phyloP scores from a whole-genome alignment of 2,329 filamentous ascomycete genomes.

The Talaromyces piceae region DNA sequence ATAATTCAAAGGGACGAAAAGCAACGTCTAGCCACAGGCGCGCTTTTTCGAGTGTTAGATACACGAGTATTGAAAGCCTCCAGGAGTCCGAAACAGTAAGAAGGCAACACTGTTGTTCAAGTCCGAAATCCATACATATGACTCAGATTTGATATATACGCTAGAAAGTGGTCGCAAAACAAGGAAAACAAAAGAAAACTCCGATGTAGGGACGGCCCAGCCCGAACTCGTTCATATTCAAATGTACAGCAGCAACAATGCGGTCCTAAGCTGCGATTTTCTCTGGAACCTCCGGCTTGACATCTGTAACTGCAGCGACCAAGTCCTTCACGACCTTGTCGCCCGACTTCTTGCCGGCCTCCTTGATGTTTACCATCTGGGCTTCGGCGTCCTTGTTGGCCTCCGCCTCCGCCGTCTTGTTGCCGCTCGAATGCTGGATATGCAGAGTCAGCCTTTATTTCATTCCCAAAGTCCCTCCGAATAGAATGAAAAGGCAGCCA shows the following conservation, averaged over 20 bases:
- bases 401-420: conserved; percentile 72
- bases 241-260: not conserved
- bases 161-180: not conserved
- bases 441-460: not conserved
- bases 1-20: too few relatives aligned
- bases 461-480: not conserved
- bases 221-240: not conserved
- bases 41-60: too few relatives aligned
- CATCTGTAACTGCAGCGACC: conserved; percentile 74
- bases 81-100: too few relatives aligned
- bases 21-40: too few relatives aligned
- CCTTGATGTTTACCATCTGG: conserved; percentile 75
- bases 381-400: conserved; percentile 72
- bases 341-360: conserved; percentile 70
- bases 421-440: conserved; percentile 78
- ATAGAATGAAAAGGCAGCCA: conserved; percentile 1
- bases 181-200: not conserved
- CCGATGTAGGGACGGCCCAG: not conserved
- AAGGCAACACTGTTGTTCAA: too few relatives aligned
- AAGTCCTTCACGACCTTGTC: conserved; percentile 74
- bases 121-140: too few relatives aligned
- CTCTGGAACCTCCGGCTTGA: conserved; percentile 62
- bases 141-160: not conserved
- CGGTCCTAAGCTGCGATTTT: conserved; percentile 26
- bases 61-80: too few relatives aligned